Evolutionary conservation across 345 rosid species (phyloP).

Genomic region (Garcia nutans): DNA sequence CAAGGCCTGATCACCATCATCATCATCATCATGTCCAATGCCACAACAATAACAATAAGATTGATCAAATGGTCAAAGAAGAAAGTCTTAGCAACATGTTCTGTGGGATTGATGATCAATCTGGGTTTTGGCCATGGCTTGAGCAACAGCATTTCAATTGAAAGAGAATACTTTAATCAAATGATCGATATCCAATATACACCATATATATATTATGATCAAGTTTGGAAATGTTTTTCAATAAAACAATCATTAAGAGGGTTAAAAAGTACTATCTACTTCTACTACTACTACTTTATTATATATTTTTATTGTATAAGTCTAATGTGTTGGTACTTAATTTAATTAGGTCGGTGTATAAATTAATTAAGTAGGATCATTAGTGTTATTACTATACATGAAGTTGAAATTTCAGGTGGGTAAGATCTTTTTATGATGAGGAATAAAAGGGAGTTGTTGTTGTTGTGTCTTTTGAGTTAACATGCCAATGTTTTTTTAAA

Average conservation of each 20-base stretch:
- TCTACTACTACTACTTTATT: too few species aligned
- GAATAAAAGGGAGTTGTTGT: slow-evolving; percentile 17
- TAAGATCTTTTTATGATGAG: slow-evolving; percentile 11
- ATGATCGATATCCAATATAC: not conserved
- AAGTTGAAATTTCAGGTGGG: slow-evolving; percentile 19
- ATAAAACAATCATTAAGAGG: slow-evolving; percentile 2
- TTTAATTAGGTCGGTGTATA: slow-evolving; percentile 34
- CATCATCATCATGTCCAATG: slow-evolving; percentile 21
- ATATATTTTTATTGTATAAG: not conserved
- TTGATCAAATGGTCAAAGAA: slow-evolving; percentile 72
- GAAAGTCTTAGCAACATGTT: slow-evolving; percentile 89
- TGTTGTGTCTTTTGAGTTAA: slow-evolving; percentile 21
- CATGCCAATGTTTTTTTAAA: slow-evolving; percentile 7
- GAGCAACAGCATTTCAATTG: slow-evolving; percentile 79
- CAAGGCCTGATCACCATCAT: slow-evolving; percentile 16
- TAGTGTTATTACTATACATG: not conserved
- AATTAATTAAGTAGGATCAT: slow-evolving; percentile 15
- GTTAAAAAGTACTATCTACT: too few species aligned
- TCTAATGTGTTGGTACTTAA: slow-evolving; percentile 26
- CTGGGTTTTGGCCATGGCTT: slow-evolving; percentile 98
- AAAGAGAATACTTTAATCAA: not conserved
- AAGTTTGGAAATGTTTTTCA: not conserved
- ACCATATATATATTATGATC: too few species aligned
- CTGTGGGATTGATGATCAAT: slow-evolving; percentile 81
- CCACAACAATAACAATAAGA: slow-evolving; percentile 38